Evolutionary conservation across 805 yeast species (phyloP).

Genomic region (Yarrowia bubula): DNA sequence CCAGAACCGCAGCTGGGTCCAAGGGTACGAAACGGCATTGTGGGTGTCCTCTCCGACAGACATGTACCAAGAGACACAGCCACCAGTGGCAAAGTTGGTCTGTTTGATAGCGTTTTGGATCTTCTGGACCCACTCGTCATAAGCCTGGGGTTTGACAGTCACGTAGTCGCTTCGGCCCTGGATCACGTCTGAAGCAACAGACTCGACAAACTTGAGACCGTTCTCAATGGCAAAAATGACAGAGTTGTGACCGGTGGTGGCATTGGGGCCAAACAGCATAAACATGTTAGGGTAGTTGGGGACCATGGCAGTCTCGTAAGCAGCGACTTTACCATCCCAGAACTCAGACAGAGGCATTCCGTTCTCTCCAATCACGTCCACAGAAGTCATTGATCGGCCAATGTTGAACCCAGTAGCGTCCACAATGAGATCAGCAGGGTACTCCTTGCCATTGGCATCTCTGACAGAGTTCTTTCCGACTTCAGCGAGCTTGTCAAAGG

Average conservation of each 20-base stretch:
- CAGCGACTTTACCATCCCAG: conserved; percentile 25
- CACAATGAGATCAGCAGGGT: conserved; percentile 31
- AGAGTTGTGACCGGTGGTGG: conserved; percentile 31
- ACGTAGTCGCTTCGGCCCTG: conserved; percentile 26
- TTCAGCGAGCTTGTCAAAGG: conserved; percentile 27
- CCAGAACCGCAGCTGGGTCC: conserved; percentile 30
- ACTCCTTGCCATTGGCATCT: conserved; percentile 28
- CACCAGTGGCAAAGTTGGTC: conserved; percentile 28
- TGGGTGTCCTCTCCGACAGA: conserved; percentile 14
- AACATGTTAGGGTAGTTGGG: conserved; percentile 31
- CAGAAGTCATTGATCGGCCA: conserved; percentile 17
- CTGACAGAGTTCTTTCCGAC: conserved; percentile 28
- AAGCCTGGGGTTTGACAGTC: conserved; percentile 29
- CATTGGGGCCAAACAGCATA: conserved; percentile 30
- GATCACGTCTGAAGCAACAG: conserved; percentile 26
- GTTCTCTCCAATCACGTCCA: conserved; percentile 19
- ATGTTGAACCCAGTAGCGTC: conserved; percentile 32
- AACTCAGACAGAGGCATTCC: conserved; percentile 20
- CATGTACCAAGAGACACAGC: conserved; percentile 31
- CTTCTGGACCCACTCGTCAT: conserved; percentile 27
- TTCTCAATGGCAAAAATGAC: conserved; percentile 30
- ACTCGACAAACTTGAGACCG: conserved; percentile 28
- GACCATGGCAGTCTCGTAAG: conserved; percentile 30
- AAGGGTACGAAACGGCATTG: conserved; percentile 30
- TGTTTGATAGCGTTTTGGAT: conserved; percentile 25